Percentiles rank a stretch among this genome's conserved stretches.
phyloP scores from a whole-genome alignment of 2,329 filamentous ascomycete species.

The Penicillium sp. region DNA sequence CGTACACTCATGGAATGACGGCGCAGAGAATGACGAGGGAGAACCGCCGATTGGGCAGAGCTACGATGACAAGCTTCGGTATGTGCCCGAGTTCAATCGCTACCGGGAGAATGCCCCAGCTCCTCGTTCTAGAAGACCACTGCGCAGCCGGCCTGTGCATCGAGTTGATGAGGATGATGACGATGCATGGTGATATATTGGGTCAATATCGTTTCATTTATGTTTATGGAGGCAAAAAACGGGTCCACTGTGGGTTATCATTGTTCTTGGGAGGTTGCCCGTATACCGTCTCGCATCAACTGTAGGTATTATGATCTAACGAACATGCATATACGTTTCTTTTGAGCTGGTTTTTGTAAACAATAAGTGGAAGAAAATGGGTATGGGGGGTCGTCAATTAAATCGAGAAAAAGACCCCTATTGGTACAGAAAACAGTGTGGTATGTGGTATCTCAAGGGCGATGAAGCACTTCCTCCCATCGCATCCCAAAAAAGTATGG shows the following conservation, averaged over 20 bases:
- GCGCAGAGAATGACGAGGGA: conserved; percentile 62
- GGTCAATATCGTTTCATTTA: neutral
- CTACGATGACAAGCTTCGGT: conserved; percentile 61
- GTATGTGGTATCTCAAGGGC: conserved; percentile 28
- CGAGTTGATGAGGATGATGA: conserved; percentile 12
- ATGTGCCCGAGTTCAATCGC: conserved; percentile 47
- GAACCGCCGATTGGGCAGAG: conserved; percentile 58
- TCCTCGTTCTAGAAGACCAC: conserved; percentile 11
- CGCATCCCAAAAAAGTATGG: conserved; percentile 19
- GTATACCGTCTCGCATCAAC: neutral
- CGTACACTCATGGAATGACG: conserved; percentile 75
- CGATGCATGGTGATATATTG: conserved; percentile 11
- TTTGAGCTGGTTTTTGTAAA: neutral
- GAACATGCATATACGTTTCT: conserved; percentile 7
- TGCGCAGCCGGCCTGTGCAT: conserved; percentile 25
- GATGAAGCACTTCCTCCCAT: conserved; percentile 17
- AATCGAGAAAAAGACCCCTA: conserved; percentile 14
- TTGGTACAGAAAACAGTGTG: conserved; percentile 23
- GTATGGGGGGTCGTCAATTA: conserved; percentile 17
- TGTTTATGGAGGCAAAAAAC: neutral
- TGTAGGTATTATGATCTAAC: conserved; percentile 7
- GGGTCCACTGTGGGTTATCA: neutral
- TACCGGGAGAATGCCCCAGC: conserved; percentile 21
- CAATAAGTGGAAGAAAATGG: neutral
- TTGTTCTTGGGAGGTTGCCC: neutral